Conservation (phyloP, 1,284 basidiomycete species). For the Cryptococcus floricola region DNA sequence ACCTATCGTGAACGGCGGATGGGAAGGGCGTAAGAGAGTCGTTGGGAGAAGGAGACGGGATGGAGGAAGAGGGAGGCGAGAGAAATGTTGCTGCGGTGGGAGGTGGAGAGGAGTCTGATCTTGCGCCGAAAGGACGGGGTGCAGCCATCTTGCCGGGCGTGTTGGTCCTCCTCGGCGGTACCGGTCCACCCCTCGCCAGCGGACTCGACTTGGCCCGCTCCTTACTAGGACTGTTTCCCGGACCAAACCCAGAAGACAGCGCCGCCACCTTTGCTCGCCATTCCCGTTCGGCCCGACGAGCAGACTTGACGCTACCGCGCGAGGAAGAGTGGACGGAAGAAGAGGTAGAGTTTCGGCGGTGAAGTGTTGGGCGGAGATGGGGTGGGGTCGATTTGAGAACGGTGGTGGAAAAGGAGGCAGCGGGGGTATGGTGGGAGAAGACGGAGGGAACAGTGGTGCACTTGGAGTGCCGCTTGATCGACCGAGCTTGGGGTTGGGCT, state of each 20-base stretch:
- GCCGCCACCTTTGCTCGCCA: conserved; percentile 37
- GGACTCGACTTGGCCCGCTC: too few species aligned
- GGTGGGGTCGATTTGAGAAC: background rate
- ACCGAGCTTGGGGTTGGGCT: background rate
- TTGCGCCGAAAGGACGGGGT: too few species aligned
- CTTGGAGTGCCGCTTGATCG: background rate
- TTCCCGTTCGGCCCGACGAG: conserved; percentile 27
- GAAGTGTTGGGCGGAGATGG: background rate
- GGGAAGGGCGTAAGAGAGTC: background rate
- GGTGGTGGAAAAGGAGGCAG: background rate
- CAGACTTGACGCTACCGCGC: conserved; percentile 14
- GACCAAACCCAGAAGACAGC: conserved; percentile 9
- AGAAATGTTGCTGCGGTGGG: background rate
- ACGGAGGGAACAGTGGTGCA: background rate
- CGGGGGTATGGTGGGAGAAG: background rate
- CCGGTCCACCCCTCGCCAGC: background rate
- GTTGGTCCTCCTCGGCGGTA: background rate
- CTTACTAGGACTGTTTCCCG: background rate
- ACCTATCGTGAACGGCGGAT: background rate
- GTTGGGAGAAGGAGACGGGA: background rate
- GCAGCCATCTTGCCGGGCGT: too few species aligned
- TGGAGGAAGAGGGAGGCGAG: background rate
- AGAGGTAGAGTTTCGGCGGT: background rate
- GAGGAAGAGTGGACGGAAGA: background rate
- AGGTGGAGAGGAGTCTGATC: background rate